Percentiles rank a stretch among this genome's conserved stretches.
phyloP scores from a whole-genome alignment of 2,329 filamentous ascomycete genomes.

The Colletotrichum trifolii region DNA sequence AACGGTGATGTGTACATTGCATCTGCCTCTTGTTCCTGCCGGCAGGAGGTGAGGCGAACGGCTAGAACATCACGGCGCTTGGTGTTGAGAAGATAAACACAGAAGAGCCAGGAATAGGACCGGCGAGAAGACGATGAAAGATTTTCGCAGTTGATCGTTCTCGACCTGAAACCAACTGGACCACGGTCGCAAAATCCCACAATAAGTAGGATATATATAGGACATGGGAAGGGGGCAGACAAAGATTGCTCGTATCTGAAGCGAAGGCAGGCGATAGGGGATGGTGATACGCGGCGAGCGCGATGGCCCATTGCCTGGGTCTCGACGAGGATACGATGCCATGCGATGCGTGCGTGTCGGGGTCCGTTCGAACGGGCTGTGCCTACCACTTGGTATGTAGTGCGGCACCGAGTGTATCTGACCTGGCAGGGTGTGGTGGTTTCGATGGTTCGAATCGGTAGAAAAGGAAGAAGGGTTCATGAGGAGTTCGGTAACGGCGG shows the following conservation, averaged over 20 bases:
- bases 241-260: slow-evolving; percentile 13
- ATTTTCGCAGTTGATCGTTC: neutral
- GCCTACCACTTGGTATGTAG: neutral
- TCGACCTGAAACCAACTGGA: slow-evolving; percentile 28
- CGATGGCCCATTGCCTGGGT: too few relatives aligned
- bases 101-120: neutral
- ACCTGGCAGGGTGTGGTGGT: too few relatives aligned
- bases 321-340: neutral
- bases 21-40: too few relatives aligned
- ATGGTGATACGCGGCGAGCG: neutral
- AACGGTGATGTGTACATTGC: neutral
- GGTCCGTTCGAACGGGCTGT: slow-evolving; percentile 29
- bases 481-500: neutral
- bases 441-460: too few relatives aligned
- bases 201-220: slow-evolving; percentile 1
- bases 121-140: neutral
- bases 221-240: neutral
- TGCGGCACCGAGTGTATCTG: slow-evolving; percentile 3
- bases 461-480: neutral
- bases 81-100: too few relatives aligned
- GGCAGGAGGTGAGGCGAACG: too few relatives aligned
- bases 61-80: too few relatives aligned
- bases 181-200: neutral
- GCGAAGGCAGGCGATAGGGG: slow-evolving; percentile 6
- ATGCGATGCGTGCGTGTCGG: slow-evolving; percentile 26